Conservation (phyloP, 2,329 filamentous ascomycete species). For the Talaromyces sp. region DNA sequence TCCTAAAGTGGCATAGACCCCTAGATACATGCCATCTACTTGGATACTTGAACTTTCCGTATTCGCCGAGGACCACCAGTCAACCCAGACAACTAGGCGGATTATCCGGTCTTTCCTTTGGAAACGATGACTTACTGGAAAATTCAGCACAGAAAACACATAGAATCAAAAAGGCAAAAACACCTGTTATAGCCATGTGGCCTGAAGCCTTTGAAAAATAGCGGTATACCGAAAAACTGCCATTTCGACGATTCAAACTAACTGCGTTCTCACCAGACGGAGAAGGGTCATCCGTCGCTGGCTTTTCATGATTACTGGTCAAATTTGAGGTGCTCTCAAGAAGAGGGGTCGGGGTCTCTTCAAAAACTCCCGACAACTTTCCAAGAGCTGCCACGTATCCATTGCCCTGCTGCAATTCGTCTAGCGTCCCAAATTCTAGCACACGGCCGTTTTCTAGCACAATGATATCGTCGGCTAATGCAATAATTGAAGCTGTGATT, state of each 20-base stretch:
- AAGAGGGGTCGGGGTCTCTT: no score
- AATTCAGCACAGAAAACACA: constrained; percentile 38
- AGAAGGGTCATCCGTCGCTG: background rate
- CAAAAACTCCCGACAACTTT: no score
- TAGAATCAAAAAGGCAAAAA: constrained; percentile 30
- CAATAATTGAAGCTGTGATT: background rate
- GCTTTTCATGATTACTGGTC: no score
- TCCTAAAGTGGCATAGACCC: constrained; percentile 29
- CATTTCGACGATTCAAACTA: constrained; percentile 18
- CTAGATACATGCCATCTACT: constrained; percentile 30
- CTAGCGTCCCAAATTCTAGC: no score
- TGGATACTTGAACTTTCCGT: no score
- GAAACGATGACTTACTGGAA: constrained; percentile 21
- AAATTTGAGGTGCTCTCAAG: no score
- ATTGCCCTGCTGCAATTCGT: no score
- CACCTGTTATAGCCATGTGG: constrained; percentile 26
- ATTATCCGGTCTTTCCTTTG: background rate
- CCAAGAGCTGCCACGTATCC: no score
- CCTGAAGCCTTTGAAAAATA: constrained; percentile 36
- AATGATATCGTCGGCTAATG: background rate
- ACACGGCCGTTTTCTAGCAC: background rate
- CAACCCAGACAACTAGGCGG: constrained; percentile 41
- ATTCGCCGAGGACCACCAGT: constrained; percentile 43
- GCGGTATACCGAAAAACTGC: constrained; percentile 38
- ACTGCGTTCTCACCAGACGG: background rate